Evolutionary conservation across 2,329 filamentous ascomycete genomes (phyloP).

Genomic region (Penicillium oxalicum): DNA sequence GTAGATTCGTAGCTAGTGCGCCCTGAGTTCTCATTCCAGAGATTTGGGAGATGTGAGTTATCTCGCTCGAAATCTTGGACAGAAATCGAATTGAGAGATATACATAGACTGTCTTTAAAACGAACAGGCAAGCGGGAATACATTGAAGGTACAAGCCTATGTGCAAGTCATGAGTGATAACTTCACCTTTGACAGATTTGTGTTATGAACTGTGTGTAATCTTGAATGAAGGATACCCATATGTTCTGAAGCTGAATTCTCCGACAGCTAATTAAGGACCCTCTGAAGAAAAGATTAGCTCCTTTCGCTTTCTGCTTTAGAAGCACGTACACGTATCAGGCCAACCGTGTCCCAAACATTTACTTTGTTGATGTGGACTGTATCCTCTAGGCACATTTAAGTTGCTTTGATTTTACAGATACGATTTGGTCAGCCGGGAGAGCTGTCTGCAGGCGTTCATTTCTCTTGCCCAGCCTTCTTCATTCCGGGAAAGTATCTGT

Average conservation of each 20-base stretch:
- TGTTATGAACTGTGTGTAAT: conserved; percentile 6
- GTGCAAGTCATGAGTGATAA: not conserved
- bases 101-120: conserved; percentile 4
- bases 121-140: not conserved
- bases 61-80: conserved; percentile 6
- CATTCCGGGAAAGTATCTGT: conserved; percentile 7
- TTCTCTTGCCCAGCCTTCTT: conserved; percentile 6
- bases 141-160: not conserved
- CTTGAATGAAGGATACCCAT: conserved; percentile 1
- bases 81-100: not conserved
- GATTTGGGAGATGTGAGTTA: conserved; percentile 5
- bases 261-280: conserved; percentile 5
- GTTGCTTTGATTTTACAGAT: conserved; percentile 4
- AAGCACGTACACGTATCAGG: conserved; percentile 1
- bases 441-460: conserved; percentile 2
- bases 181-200: conserved; percentile 5
- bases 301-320: not conserved
- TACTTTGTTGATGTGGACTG: conserved; percentile 5
- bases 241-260: conserved; percentile 1
- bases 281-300: conserved; percentile 2
- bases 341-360: conserved; percentile 9
- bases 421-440: conserved; percentile 1
- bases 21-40: conserved; percentile 5
- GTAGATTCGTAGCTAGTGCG: conserved; percentile 5
- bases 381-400: conserved; percentile 3